phyloP scores from a whole-genome alignment of 345 rosid genomes.

The Eucalyptus cladocalyx region DNA sequence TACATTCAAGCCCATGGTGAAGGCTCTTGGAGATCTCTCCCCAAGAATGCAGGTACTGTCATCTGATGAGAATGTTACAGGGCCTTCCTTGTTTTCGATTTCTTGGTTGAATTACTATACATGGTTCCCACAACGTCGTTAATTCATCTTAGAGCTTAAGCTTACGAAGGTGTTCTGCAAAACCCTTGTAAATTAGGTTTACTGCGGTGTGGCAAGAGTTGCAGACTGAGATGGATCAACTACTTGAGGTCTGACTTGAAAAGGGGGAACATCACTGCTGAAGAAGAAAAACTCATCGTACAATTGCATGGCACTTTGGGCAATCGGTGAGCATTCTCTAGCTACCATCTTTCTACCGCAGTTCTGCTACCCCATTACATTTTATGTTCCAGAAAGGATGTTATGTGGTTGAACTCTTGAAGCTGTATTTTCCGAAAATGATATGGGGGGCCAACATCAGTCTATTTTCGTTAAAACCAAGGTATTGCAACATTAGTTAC shows the following conservation, averaged over 20 bases:
- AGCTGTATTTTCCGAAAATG: not conserved
- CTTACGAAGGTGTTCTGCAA: not conserved
- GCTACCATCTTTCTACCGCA: not conserved
- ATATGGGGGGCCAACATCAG: not conserved
- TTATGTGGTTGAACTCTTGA: not conserved
- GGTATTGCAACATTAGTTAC: not conserved
- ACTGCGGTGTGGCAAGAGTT: conserved; percentile 88
- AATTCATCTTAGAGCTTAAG: not conserved
- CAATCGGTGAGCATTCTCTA: conserved; percentile 36
- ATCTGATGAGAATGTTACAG: not conserved
- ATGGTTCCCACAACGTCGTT: not conserved
- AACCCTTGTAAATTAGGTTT: conserved; percentile 23
- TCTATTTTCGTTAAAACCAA: not conserved
- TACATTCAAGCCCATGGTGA: conserved; percentile 69
- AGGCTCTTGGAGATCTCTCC: conserved; percentile 83
- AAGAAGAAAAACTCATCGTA: conserved; percentile 68
- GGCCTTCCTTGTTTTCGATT: not conserved
- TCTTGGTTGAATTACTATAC: not conserved
- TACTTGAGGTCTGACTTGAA: conserved; percentile 69
- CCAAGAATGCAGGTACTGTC: conserved; percentile 68
- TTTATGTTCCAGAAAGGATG: not conserved
- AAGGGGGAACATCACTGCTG: conserved; percentile 71
- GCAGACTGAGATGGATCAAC: conserved; percentile 92
- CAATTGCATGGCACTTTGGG: conserved; percentile 63
- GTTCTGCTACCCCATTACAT: not conserved